Evolutionary conservation across 495 filamentous ascomycete species (phyloP), one percentile per base, ranked within the genome.

Genomic region (Penicillium bialowiezense): DNA sequence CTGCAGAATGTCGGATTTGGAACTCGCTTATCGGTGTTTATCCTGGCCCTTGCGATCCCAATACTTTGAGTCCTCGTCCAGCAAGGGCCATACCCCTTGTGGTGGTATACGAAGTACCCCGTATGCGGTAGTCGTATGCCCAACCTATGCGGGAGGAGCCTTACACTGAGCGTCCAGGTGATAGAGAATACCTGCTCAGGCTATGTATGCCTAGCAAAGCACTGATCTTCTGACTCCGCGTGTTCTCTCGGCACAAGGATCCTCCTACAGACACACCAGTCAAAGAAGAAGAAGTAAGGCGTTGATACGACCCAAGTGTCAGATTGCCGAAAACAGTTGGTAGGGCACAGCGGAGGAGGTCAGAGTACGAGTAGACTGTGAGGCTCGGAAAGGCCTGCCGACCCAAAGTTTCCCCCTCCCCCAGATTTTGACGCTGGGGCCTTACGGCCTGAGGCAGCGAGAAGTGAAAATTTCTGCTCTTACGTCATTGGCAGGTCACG

Each of bases 401-500:
- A 32, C 29, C 12, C 29, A 39, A 39, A 19, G 19, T 6, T 12
- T n/a, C n/a, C 15, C 35, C 35, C 21, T 17, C 23, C 43, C 32
- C 43, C 43, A 36, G 43, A 45, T 20, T 26, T 42, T 3, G 23
- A 26, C 23, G 8, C 5, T n/a, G n/a, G n/a, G 12, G 20, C 1
- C n/a, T 7, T 31, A 9, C 10, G 19, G 41, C 43, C 43, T 44
- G 42, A 45, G 43, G 43, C 20, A 12, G 20, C 19, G 2, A 32
- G 5, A 12, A 32, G 3, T 3, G 7, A 13, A 15, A 10, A 20
- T 19, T 9, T 44, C 23, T 20, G 2, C 21, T 7, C 28, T 35
- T 45, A 45, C 43, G 43, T 45, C 43, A 45, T 20, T 13, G 26
- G 10, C 29, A 32, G 29, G 29, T 39, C 36, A 39, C 36, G 36